phyloP scores from a whole-genome alignment of 306 rosid species.

The Lablab purpureus region DNA sequence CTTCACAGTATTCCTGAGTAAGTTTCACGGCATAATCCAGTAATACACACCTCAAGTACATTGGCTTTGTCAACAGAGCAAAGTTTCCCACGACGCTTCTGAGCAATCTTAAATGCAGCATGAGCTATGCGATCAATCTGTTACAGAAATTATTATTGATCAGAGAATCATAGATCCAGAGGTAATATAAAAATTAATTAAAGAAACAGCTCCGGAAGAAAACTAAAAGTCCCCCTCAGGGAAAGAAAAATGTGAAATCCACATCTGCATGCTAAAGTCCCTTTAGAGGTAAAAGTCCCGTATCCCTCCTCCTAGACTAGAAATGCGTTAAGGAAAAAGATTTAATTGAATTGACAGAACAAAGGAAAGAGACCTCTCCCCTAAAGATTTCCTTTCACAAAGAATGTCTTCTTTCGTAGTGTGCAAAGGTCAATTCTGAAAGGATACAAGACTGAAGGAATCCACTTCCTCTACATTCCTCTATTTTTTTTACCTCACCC shows the following conservation, averaged over 20 bases:
- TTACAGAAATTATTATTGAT: slow-evolving; percentile 38
- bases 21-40: slow-evolving; percentile 33
- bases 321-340: background rate
- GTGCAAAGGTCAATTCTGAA: background rate
- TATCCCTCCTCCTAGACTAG: slow-evolving; percentile 11
- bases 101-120: slow-evolving; percentile 89
- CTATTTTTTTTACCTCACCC: background rate
- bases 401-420: background rate
- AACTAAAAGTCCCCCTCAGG: background rate
- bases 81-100: slow-evolving; percentile 75
- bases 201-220: slow-evolving; percentile 19
- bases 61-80: slow-evolving; percentile 97
- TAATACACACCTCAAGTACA: slow-evolving; percentile 81
- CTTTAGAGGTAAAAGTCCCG: background rate
- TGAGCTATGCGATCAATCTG: slow-evolving; percentile 93
- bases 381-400: background rate
- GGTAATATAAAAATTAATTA: slow-evolving; percentile 28
- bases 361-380: background rate
- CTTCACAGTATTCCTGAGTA: slow-evolving; percentile 4
- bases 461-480: background rate
- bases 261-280: background rate
- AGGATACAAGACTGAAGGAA: background rate
- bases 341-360: background rate
- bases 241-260: slow-evolving; percentile 23
- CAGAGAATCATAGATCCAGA: slow-evolving; percentile 35